Evolutionary conservation across 1,139 yeast genomes (phyloP), one percentile per base, ranked within the genome.

Genomic region (Debaryomyces udenii): DNA sequence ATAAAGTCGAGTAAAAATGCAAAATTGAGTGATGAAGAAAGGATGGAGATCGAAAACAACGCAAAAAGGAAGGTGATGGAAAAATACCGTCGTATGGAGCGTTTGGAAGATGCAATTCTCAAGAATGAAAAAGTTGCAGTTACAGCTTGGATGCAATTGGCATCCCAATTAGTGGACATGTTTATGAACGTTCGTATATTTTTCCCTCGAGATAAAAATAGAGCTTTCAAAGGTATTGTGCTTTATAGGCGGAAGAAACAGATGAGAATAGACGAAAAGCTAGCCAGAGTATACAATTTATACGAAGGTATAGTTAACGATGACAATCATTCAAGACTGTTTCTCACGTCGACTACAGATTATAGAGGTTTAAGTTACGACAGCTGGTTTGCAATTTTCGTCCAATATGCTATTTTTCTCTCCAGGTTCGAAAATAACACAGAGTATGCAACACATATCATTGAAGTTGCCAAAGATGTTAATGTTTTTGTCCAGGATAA

Each of bases 371-470:
- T 90, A 15, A 69, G 74, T 1, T 87, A 87, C 56, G 86, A 84
- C 34, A 76, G 76, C 29, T 93, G 99, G 99, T 89, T 90, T 58
- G 81, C 78, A 46, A 68, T 93, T 6, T 88, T 90, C 55, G 83
- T 90, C 74, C 86, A 84, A 53, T 80, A 86, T 52, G 82, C 96
- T 0, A 59, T 93, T 17, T 70, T 82, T 17, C 72, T 85, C 35
- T 81, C 89, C 0, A 74, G 73, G 42, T 77, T 73, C 53, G 91
- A 86, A 39, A 69, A 76, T 29, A 79, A 81, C 27, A 47, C 64
- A 2, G 82, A 78, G 16, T 86, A 83, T 57, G 95, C 96, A 0
- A 70, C 75, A 37, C 78, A 83, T 42, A 78, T 88, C 6, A 70
- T 89, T 33, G 86, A 83, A 34, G 79, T 86, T 17, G 96, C 96